Conservation (phyloP, 169 alveolate genomes). For the Cystoisospora suis region DNA sequence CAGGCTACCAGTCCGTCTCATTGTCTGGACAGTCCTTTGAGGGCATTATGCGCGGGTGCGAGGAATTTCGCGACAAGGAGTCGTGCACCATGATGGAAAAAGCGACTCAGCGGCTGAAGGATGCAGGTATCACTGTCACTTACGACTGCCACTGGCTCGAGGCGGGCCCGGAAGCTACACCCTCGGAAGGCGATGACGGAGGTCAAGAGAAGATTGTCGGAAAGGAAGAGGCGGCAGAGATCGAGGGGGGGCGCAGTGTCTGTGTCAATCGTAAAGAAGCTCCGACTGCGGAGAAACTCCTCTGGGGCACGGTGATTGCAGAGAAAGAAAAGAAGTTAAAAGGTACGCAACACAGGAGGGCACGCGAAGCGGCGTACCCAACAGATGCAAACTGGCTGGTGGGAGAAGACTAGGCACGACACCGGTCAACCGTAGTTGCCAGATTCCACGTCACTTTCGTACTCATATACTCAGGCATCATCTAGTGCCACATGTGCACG, state of each 20-base stretch:
- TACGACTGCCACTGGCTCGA: conserved; percentile 30
- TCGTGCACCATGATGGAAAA: conserved; percentile 40
- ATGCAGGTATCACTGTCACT: not conserved
- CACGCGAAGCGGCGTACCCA: no score
- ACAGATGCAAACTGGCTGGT: no score
- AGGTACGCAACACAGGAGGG: no score
- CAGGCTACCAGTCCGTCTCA: conserved; percentile 50
- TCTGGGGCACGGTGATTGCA: conserved; percentile 53
- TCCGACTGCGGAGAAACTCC: conserved; percentile 37
- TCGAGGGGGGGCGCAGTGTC: conserved; percentile 29
- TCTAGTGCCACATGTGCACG: no score
- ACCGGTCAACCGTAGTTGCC: no score
- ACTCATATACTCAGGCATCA: no score
- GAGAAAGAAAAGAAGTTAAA: conserved; percentile 35
- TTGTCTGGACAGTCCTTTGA: conserved; percentile 20
- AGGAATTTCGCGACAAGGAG: conserved; percentile 40
- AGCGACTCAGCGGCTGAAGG: not conserved
- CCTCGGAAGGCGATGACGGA: not conserved
- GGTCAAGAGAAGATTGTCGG: not conserved
- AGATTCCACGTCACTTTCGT: no score
- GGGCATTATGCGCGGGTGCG: conserved; percentile 58
- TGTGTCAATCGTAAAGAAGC: conserved; percentile 36
- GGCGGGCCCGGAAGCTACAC: not conserved
- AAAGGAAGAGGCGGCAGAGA: conserved; percentile 5
- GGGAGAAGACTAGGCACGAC: no score